A percentile compares a stretch with the other conserved stretches of the same genome.
Evolutionary conservation across 116 monocot genomes (phyloP).

Genomic region (Iris pallida): DNA sequence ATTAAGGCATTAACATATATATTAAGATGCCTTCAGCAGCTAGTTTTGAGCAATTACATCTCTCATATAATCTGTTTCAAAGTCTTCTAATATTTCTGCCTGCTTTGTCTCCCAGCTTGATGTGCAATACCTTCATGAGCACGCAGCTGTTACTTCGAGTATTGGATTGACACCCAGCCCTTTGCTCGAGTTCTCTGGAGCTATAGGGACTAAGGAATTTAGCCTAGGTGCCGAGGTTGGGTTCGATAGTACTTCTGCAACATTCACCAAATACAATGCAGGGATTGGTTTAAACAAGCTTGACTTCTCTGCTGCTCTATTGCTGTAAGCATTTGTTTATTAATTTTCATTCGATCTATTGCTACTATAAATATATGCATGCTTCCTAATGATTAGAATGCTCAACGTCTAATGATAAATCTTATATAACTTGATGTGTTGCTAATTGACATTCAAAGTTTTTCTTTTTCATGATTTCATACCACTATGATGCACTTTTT

Average conservation of each 20-base stretch:
- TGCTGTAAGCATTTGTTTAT: slow-evolving; percentile 36
- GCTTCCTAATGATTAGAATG: not conserved
- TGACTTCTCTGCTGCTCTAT: slow-evolving; percentile 64
- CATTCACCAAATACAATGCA: slow-evolving; percentile 65
- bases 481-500: too few relatives aligned
- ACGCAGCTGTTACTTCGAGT: slow-evolving; percentile 45
- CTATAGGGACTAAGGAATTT: slow-evolving; percentile 46
- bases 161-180: slow-evolving; percentile 56
- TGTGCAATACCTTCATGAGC: slow-evolving; percentile 44
- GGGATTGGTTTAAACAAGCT: slow-evolving; percentile 50
- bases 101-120: slow-evolving; percentile 43
- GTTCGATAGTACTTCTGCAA: slow-evolving; percentile 63
- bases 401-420: not conserved
- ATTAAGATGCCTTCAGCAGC: too few relatives aligned
- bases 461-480: too few relatives aligned
- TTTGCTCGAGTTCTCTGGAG: slow-evolving; percentile 50
- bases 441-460: too few relatives aligned
- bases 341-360: not conserved
- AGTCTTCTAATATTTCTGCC: not conserved
- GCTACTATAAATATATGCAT: not conserved
- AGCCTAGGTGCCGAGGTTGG: slow-evolving; percentile 55
- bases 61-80: too few relatives aligned
- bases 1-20: too few relatives aligned
- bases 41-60: too few relatives aligned
- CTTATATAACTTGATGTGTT: too few relatives aligned